Evolutionary conservation across 2,329 filamentous ascomycete genomes (phyloP).

Genomic region (Didymella glomerata): DNA sequence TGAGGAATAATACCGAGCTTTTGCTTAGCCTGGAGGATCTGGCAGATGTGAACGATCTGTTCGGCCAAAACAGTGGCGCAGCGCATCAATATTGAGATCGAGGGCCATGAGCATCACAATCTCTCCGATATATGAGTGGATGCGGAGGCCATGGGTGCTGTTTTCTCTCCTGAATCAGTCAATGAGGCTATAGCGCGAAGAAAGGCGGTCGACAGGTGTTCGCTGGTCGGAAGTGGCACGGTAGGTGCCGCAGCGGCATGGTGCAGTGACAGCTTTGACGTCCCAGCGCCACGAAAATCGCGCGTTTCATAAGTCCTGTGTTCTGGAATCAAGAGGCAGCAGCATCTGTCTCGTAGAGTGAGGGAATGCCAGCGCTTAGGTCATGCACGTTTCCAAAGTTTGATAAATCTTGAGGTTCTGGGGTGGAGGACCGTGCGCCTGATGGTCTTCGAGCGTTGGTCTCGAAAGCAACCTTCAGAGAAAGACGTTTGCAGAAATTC

Average conservation of each 20-base stretch:
- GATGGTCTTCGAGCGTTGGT: background rate
- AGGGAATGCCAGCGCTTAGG: slow-evolving; percentile 6
- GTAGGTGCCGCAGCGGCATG: slow-evolving; percentile 18
- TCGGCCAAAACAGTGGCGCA: slow-evolving; percentile 1
- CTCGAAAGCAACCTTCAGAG: background rate
- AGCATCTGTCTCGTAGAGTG: background rate
- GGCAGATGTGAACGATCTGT: background rate
- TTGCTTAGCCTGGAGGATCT: background rate
- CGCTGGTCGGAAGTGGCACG: slow-evolving; percentile 15
- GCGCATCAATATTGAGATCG: background rate
- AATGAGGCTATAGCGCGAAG: slow-evolving; percentile 10
- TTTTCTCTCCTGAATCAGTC: slow-evolving; percentile 14
- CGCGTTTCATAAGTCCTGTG: slow-evolving; percentile 11
- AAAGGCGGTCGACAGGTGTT: background rate
- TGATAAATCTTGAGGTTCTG: background rate
- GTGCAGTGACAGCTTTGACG: slow-evolving; percentile 28
- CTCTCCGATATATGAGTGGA: slow-evolving; percentile 3
- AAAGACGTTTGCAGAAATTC: background rate
- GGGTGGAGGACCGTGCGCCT: background rate
- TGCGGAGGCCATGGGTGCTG: slow-evolving; percentile 1
- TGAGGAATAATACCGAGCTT: slow-evolving; percentile 5
- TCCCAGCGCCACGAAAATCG: slow-evolving; percentile 18
- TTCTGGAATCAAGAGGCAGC: slow-evolving; percentile 1
- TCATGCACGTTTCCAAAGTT: slow-evolving; percentile 7
- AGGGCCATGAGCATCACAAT: slow-evolving; percentile 2